Base-by-base conservation (phyloP, 2,329 filamentous ascomycete genomes). In the Colletotrichum gloeosporioides region DNA sequence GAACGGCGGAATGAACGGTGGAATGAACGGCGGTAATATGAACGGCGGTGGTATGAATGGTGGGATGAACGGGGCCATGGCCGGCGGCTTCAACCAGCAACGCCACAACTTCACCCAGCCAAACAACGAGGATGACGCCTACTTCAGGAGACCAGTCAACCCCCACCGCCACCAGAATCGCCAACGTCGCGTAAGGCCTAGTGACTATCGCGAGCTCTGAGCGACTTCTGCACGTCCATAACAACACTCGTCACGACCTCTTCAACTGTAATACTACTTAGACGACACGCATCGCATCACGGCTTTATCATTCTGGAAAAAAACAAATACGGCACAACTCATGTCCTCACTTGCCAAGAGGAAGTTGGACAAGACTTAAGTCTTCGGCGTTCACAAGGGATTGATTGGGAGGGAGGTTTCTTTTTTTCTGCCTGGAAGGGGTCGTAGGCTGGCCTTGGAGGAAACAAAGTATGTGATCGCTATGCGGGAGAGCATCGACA, bases 101-200 rank as follows among this genome's bases (percentile, higher is more conserved):
- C 70, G 77, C n/a, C 76, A 78, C 79, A 87, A 87, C 79, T 89
- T 89, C 65, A 81, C 84, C 2, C 87, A 88, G 75, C 89, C 90
- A 3, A 93, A 90, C 75, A 92, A 92, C 78, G 95, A 98, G 72
- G 96, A 98, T 74, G 95, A 96, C 76, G 95, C 97, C 8, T 99
- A 99, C 86, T 98, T 99, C 84, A 92, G 97, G 74, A 96, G 98
- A 84, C 97, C 97, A 0, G 95, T 99, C 77, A 99, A 99, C 83
- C 96, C 96, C 4, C 95, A 98, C 82, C 92, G 97, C 67, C 95
- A 97, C 82, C 94, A 96, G 84, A 95, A 96, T 82, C 92, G 94
- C 80, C 93, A 95, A 80, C 92, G 94, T 78, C 90, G 95, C 80
- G 92, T 95, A 71, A 91, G 97, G 71, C 96, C 96, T 13, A 97